phyloP scores from a whole-genome alignment of 768 basidiomycete species.

The Phlebiopsis flavidoalba region DNA sequence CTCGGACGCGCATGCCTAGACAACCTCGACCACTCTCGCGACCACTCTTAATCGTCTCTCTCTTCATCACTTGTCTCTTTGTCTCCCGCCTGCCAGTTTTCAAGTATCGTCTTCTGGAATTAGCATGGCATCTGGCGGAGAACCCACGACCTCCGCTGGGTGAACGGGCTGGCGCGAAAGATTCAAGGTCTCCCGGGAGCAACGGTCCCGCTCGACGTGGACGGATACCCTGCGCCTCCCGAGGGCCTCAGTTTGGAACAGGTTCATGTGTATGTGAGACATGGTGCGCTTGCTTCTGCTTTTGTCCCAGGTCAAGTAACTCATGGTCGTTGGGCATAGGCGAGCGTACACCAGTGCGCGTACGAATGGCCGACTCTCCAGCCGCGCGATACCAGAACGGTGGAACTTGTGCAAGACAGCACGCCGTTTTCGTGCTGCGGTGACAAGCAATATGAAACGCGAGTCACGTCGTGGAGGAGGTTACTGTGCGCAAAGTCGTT shows the following conservation, averaged over 20 bases:
- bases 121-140: background rate
- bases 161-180: background rate
- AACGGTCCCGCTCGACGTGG: conserved; percentile 42
- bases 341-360: conserved; percentile 72
- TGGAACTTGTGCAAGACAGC: conserved; percentile 65
- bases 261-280: conserved; percentile 70
- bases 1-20: conserved; percentile 1
- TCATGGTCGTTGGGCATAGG: conserved; percentile 33
- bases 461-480: conserved; percentile 17
- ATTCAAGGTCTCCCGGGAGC: background rate
- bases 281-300: conserved; percentile 43
- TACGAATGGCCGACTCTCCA: conserved; percentile 55
- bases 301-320: background rate
- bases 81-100: background rate
- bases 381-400: conserved; percentile 59
- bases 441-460: conserved; percentile 30
- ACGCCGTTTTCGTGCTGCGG: conserved; percentile 43
- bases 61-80: background rate
- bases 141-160: background rate
- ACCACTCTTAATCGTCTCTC: background rate
- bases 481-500: conserved; percentile 42
- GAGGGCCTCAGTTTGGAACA: conserved; percentile 54
- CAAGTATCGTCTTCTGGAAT: background rate
- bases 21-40: background rate
- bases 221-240: conserved; percentile 57